These are phyloP conservation scores for Plasmodium gonderi DNA, from an alignment of 169 alveolate genomes.

Conservation along the genomic window DNA sequence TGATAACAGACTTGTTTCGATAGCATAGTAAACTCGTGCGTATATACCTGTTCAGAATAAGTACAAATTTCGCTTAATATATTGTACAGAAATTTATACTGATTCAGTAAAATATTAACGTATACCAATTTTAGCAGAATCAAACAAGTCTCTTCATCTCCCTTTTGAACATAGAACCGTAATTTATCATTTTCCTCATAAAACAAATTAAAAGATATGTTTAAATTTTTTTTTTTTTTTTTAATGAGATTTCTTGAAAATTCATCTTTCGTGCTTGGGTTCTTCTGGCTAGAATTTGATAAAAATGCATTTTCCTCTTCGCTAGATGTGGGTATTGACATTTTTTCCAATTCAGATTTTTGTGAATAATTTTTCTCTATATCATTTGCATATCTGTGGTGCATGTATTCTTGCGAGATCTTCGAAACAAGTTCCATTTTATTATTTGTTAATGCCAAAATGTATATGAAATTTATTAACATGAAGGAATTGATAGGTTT, in stretches of 20 bases:
- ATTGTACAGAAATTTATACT: constrained; percentile 36
- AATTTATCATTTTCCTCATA: constrained; percentile 46
- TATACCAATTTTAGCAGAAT: constrained; percentile 46
- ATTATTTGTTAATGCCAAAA: constrained; percentile 54
- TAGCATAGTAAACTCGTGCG: constrained; percentile 24
- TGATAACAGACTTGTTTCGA: constrained; percentile 67
- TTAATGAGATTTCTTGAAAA: neutral
- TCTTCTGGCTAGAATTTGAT: too few relatives aligned
- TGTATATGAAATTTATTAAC: constrained; percentile 48
- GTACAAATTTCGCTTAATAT: constrained; percentile 42
- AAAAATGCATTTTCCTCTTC: neutral
- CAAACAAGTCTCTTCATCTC: constrained; percentile 40
- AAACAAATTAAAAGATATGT: constrained; percentile 23
- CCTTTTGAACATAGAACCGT: constrained; percentile 22
- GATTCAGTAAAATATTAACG: constrained; percentile 32
- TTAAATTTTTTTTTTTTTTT: neutral
- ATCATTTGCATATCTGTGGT: constrained; percentile 31
- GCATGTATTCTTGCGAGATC: constrained; percentile 39
- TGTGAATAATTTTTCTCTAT: constrained; percentile 4
- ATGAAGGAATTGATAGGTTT: constrained; percentile 41
- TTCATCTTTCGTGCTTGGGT: neutral
- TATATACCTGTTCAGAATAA: constrained; percentile 17
- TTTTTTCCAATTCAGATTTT: neutral
- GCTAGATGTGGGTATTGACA: neutral
- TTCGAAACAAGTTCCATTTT: constrained; percentile 2